Evolutionary conservation across 2,329 filamentous ascomycete genomes (phyloP).

Genomic region (Volutella citrinella): DNA sequence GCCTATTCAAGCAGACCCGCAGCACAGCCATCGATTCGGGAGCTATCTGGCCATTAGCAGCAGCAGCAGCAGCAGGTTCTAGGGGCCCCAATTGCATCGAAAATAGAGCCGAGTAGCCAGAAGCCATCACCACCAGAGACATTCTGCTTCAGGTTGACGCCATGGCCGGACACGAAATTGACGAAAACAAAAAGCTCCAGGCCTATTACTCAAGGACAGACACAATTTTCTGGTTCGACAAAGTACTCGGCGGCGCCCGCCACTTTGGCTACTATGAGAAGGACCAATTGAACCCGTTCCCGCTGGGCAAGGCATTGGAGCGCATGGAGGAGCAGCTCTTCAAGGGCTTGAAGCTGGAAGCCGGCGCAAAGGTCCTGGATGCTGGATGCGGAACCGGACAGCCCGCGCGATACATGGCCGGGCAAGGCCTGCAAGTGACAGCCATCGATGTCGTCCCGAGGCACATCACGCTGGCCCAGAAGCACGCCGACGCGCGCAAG

Average conservation of each 20-base stretch:
- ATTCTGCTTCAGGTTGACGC: too few relatives aligned
- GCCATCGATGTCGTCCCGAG: slow-evolving; percentile 48
- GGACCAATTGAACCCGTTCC: slow-evolving; percentile 47
- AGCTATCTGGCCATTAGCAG: too few relatives aligned
- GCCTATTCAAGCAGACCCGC: too few relatives aligned
- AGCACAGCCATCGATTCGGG: too few relatives aligned
- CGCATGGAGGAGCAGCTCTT: slow-evolving; percentile 49
- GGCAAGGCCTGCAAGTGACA: slow-evolving; percentile 36
- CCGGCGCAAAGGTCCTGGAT: slow-evolving; percentile 45
- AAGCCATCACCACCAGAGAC: too few relatives aligned
- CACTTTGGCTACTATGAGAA: slow-evolving; percentile 50
- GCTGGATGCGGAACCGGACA: slow-evolving; percentile 49
- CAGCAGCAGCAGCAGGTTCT: too few relatives aligned
- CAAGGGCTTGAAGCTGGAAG: slow-evolving; percentile 32
- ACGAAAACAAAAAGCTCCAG: too few relatives aligned
- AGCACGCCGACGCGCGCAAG: slow-evolving; percentile 34
- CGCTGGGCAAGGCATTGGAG: slow-evolving; percentile 35
- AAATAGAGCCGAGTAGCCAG: too few relatives aligned
- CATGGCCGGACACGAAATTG: too few relatives aligned
- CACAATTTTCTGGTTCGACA: too few relatives aligned
- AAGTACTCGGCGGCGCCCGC: slow-evolving; percentile 44
- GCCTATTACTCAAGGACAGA: too few relatives aligned
- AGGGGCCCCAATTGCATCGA: too few relatives aligned
- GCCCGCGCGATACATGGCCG: slow-evolving; percentile 48
- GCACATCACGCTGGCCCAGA: slow-evolving; percentile 42